Evolutionary conservation across 345 rosid species (phyloP), one percentile per base, ranked within the genome.

Genomic region (Aquilaria malaccensis): DNA sequence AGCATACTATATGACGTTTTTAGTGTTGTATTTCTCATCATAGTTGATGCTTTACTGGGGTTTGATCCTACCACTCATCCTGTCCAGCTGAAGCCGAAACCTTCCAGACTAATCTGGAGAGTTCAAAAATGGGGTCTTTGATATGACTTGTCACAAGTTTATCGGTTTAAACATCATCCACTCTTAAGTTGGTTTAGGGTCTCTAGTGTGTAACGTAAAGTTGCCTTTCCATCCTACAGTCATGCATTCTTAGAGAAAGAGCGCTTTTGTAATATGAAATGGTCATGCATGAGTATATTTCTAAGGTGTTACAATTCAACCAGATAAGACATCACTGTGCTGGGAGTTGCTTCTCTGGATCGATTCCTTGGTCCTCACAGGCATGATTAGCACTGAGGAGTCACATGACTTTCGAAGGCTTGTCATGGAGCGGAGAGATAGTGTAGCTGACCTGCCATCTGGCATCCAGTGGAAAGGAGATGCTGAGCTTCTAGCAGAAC

Each of bases 281-380:
- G 22, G 22, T 22, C 0, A 22, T 22, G 22, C 22, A 22, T 22
- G 22, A 22, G 22, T 71, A 49, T 52, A 32, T 57, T 52, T 53
- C 51, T 41, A 6, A 31, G 30, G 47, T 64, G n/a, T 59, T 55
- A 53, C 63, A 54, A 67, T 57, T 74, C 30, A 30, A 70, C 68
- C 84, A 87, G 91, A 83, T 66, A 76, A 74, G 63, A 74, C 68
- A 46, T 80, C 86, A 62, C 10, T 73, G 50, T 67, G 67, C 48
- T 87, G 88, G 88, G 82, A 85, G 78, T 74, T 89, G 66, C 81
- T 89, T 68, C 88, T 79, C 59, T 83, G 88, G 60, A 75, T 90
- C 52, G 97, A 90, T 64, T 76, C 95, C 11, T 75, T 90, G 92
- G 85, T 87, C 66, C 82, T 90, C 59, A 74, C 56, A 61, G 86